These are phyloP conservation scores for Tetraselmis striata DNA, from an alignment of 139 green algal genomes.

Conservation along the genomic window DNA sequence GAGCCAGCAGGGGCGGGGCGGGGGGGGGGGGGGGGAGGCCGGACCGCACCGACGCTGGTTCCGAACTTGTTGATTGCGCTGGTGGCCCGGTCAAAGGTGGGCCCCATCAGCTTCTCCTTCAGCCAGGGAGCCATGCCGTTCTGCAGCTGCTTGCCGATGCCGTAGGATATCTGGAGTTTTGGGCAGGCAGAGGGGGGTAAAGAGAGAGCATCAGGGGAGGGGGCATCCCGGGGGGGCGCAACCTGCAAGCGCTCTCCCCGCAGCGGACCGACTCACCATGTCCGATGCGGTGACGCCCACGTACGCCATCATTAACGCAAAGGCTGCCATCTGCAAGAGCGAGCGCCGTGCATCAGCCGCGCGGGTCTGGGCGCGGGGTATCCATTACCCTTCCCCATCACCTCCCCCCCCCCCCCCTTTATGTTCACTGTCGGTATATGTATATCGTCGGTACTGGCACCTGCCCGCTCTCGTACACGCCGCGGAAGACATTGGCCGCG, in stretches of 20 bases:
- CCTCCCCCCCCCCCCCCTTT: no score
- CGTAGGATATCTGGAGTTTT: background rate
- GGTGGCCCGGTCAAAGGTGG: background rate
- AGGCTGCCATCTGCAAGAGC: background rate
- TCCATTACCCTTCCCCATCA: no score
- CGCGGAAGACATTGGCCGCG: constrained; percentile 10
- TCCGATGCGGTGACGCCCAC: background rate
- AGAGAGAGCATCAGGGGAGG: no score
- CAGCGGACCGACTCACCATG: background rate
- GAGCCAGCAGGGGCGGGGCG: no score
- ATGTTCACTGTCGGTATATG: no score
- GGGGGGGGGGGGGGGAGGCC: no score
- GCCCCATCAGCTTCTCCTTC: background rate
- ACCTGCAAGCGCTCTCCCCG: no score
- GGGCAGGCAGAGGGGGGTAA: no score
- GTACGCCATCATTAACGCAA: background rate
- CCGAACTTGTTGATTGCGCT: background rate
- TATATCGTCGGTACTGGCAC: no score
- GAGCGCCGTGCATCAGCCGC: no score
- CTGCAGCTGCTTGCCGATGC: background rate
- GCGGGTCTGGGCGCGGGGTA: no score
- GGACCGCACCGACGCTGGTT: background rate
- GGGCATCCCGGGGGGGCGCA: no score
- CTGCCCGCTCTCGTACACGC: constrained; percentile 11
- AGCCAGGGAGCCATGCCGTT: background rate